Evolutionary conservation across 192 early-diverging fungal species (phyloP).

Genomic region (Lunasporangiospora selenospora): DNA sequence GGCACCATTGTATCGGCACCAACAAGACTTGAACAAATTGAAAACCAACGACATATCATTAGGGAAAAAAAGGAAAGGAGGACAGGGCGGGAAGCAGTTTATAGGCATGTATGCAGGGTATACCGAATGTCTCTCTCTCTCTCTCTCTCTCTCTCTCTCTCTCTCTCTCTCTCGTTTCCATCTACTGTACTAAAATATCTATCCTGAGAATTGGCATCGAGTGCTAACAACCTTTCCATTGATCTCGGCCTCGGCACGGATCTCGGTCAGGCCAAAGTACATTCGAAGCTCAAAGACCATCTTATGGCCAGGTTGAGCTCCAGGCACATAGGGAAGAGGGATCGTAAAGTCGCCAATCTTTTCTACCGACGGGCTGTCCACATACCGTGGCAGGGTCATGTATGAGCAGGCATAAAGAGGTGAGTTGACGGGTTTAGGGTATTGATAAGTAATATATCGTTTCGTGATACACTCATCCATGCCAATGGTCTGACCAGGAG

Average conservation of each 20-base stretch:
- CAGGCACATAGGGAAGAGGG: constrained; percentile 41
- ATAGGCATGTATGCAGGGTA: too few relatives aligned
- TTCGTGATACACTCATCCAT: constrained; percentile 45
- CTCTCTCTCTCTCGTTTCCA: background rate
- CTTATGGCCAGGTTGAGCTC: constrained; percentile 32
- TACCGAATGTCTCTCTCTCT: too few relatives aligned
- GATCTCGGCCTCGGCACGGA: constrained; percentile 58
- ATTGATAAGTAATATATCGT: constrained; percentile 44
- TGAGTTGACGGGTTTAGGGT: constrained; percentile 44
- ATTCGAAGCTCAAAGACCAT: constrained; percentile 47
- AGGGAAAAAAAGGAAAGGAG: too few relatives aligned
- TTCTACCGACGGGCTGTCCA: constrained; percentile 35
- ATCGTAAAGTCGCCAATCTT: constrained; percentile 47
- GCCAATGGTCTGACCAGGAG: constrained; percentile 51
- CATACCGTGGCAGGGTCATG: constrained; percentile 31
- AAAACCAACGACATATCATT: too few relatives aligned
- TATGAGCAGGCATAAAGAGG: constrained; percentile 39
- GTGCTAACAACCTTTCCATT: constrained; percentile 45
- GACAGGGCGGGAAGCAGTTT: too few relatives aligned
- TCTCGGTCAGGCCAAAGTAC: constrained; percentile 60
- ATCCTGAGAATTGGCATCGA: constrained; percentile 39
- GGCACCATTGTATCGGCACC: too few relatives aligned
- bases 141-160: too few relatives aligned
- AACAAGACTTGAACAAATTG: too few relatives aligned
- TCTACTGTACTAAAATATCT: background rate